Evolutionary conservation across 2,329 filamentous ascomycete species (phyloP).

Genomic region (Diaporthe eres): DNA sequence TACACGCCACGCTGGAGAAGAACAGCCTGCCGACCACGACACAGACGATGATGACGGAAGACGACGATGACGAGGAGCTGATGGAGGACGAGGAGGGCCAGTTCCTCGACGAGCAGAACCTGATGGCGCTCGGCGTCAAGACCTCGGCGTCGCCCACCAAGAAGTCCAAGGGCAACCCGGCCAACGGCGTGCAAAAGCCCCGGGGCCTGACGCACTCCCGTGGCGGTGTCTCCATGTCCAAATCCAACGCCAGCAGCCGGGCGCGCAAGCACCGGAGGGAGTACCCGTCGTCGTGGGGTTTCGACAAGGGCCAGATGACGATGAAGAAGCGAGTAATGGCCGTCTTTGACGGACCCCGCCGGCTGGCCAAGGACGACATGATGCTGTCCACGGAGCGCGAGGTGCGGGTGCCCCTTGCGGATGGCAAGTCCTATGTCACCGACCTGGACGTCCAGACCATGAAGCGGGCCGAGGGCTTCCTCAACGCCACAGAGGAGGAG

Average conservation of each 20-base stretch:
- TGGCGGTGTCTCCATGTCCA: conserved; percentile 73
- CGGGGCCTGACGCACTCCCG: conserved; percentile 84
- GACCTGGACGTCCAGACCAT: conserved; percentile 94
- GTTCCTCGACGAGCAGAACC: conserved; percentile 65
- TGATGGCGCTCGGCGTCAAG: conserved; percentile 58
- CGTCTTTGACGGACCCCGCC: conserved; percentile 88
- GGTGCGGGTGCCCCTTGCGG: conserved; percentile 85
- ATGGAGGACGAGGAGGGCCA: conserved; percentile 72
- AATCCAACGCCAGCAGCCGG: conserved; percentile 62
- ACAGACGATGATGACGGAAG: conserved; percentile 50
- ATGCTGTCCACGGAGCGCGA: conserved; percentile 97
- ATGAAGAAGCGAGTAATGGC: conserved; percentile 98
- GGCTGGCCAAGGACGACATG: conserved; percentile 98
- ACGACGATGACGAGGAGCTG: conserved; percentile 61
- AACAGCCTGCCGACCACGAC: conserved; percentile 68
- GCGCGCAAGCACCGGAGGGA: conserved; percentile 93
- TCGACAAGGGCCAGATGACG: conserved; percentile 92
- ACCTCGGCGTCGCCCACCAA: conserved; percentile 62
- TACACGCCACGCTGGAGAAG: conserved; percentile 74
- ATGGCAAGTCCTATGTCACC: conserved; percentile 86
- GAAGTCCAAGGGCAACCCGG: conserved; percentile 70
- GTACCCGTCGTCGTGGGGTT: conserved; percentile 95
- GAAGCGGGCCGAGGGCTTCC: conserved; percentile 88
- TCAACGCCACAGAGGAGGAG: conserved; percentile 85
- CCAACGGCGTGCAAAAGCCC: conserved; percentile 74